A percentile compares a stretch with the other conserved stretches of the same genome.
Evolutionary conservation across 2,329 filamentous ascomycete genomes (phyloP).

Genomic region (Ambrosiella cleistominuta): DNA sequence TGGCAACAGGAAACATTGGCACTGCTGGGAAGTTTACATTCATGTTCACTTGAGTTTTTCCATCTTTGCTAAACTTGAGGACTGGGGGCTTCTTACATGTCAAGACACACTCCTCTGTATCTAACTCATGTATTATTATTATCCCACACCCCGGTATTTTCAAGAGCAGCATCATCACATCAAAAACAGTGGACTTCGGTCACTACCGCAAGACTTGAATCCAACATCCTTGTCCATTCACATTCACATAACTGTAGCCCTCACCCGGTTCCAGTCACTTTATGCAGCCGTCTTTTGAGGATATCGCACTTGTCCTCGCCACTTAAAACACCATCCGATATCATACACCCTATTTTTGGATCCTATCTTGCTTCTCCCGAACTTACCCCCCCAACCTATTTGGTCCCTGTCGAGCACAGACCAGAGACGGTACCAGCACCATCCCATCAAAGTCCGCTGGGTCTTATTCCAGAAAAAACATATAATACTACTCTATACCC

Average conservation of each 20-base stretch:
- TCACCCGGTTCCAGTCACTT: not conserved
- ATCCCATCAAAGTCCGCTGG: not conserved
- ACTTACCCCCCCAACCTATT: not conserved
- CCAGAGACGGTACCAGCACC: not conserved
- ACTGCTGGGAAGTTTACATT: too few species aligned
- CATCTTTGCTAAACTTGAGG: too few species aligned
- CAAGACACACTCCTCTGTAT: too few species aligned
- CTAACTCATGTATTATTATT: too few species aligned
- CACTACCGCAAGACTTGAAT: too few species aligned
- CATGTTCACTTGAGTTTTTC: too few species aligned
- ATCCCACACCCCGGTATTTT: too few species aligned
- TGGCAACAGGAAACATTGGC: too few species aligned
- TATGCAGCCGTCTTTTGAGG: not conserved
- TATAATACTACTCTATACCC: slow-evolving; percentile 1
- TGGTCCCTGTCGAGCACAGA: not conserved
- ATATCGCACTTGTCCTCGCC: not conserved
- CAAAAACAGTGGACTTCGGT: too few species aligned
- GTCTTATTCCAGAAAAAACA: not conserved
- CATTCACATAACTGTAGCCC: not conserved
- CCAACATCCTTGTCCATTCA: too few species aligned
- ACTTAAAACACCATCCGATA: not conserved
- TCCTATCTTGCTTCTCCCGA: not conserved
- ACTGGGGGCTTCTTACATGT: too few species aligned
- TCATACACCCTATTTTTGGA: not conserved
- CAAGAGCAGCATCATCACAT: too few species aligned